phyloP scores from a whole-genome alignment of 495 filamentous ascomycete genomes.

The Trypethelium eluteriae region DNA sequence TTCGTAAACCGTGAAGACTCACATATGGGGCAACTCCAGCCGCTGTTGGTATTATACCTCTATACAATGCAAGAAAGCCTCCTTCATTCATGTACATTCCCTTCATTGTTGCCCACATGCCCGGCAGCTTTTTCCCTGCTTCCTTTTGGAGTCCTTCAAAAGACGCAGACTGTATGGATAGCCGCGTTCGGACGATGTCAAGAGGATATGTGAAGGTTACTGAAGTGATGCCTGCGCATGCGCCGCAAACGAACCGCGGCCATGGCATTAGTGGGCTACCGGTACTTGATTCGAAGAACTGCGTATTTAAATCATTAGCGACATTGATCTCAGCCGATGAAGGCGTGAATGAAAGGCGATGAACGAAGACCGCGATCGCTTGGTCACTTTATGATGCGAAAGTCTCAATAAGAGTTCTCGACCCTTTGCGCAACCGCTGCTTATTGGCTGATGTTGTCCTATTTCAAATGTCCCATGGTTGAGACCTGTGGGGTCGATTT shows the following conservation, averaged over 20 bases:
- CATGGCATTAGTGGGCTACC: constrained; percentile 59
- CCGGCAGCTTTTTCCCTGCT: constrained; percentile 60
- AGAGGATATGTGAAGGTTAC: constrained; percentile 76
- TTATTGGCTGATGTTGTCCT: neutral
- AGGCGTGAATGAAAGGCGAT: neutral
- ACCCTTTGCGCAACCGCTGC: neutral
- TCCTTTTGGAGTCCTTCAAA: constrained; percentile 62
- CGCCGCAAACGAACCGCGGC: constrained; percentile 73
- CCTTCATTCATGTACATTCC: constrained; percentile 88
- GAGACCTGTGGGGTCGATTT: neutral
- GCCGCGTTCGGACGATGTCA: constrained; percentile 89
- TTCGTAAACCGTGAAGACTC: constrained; percentile 31
- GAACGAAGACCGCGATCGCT: neutral
- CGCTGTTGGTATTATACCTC: constrained; percentile 87
- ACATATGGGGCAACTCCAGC: constrained; percentile 95
- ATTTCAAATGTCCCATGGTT: neutral
- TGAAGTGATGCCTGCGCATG: constrained; percentile 85
- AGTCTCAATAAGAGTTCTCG: neutral
- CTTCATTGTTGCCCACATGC: constrained; percentile 82
- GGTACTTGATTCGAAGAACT: constrained; percentile 69
- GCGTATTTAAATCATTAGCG: constrained; percentile 16
- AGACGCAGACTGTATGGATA: constrained; percentile 93
- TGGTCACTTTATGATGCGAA: neutral
- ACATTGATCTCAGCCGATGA: constrained; percentile 3
- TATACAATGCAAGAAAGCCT: constrained; percentile 73